phyloP scores from a whole-genome alignment of 2,329 filamentous ascomycete genomes.

The Apiospora sp. region DNA sequence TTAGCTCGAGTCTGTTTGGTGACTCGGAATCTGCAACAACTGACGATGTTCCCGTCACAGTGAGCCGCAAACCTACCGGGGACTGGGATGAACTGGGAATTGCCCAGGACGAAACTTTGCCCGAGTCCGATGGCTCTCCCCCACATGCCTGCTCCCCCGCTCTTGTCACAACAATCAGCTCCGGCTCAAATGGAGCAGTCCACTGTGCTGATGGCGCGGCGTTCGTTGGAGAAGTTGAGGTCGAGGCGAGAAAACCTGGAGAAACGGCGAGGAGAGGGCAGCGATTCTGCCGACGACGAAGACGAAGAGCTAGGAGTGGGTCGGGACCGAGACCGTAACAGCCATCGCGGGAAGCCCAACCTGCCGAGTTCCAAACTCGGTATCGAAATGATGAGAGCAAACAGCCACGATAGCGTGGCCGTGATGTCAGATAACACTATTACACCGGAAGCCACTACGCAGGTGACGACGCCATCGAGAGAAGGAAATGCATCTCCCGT shows the following conservation, averaged over 20 bases:
- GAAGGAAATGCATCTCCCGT: conserved; percentile 45
- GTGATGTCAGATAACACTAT: conserved; percentile 56
- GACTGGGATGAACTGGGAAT: conserved; percentile 89
- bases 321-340: conserved; percentile 37
- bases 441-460: conserved; percentile 56
- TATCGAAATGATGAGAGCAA: conserved; percentile 97
- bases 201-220: conserved; percentile 58
- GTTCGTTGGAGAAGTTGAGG: conserved; percentile 76
- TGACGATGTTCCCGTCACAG: conserved; percentile 80
- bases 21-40: conserved; percentile 81
- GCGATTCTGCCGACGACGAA: conserved; percentile 91
- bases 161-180: conserved; percentile 69
- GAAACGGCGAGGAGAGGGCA: conserved; percentile 74
- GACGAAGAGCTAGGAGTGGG: conserved; percentile 84
- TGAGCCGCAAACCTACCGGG: conserved; percentile 75
- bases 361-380: conserved; percentile 87
- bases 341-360: conserved; percentile 58
- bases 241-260: conserved; percentile 80
- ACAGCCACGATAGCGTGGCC: conserved; percentile 84
- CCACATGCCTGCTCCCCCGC: conserved; percentile 58
- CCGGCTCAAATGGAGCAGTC: conserved; percentile 66
- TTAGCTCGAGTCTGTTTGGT: conserved; percentile 86
- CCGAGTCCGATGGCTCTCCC: conserved; percentile 45
- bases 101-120: conserved; percentile 63
- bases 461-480: conserved; percentile 59